These are phyloP conservation scores for Obelidium mucronatum DNA, from an alignment of 192 early-diverging fungal species.

Conservation along the genomic window DNA sequence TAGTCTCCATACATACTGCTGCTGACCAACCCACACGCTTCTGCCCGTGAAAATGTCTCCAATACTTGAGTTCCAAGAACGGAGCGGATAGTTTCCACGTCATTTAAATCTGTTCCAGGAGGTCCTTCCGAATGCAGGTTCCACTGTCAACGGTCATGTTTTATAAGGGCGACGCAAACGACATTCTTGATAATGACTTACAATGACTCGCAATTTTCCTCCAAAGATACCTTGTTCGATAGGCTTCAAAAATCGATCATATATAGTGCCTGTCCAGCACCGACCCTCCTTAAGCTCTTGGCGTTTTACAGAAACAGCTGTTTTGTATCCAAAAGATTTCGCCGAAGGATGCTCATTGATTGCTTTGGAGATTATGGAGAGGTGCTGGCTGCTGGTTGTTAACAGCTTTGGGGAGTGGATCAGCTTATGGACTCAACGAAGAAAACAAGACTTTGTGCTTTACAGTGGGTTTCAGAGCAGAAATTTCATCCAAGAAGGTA, in stretches of 20 bases:
- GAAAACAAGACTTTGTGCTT: no score
- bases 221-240: constrained; percentile 19
- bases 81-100: constrained; percentile 15
- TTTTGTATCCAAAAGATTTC: background rate
- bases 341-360: background rate
- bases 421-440: background rate
- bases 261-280: constrained; percentile 12
- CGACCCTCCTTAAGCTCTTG: constrained; percentile 14
- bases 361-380: background rate
- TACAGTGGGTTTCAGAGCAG: background rate
- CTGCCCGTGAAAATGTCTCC: background rate
- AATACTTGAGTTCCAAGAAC: constrained; percentile 12
- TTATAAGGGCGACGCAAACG: background rate
- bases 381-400: background rate
- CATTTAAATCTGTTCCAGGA: background rate
- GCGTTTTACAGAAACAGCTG: background rate
- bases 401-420: background rate
- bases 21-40: constrained; percentile 10
- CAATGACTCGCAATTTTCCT: constrained; percentile 19
- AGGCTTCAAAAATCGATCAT: constrained; percentile 1
- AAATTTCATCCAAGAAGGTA: background rate
- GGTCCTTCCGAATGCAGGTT: background rate
- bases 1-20: constrained; percentile 16
- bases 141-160: constrained; percentile 1
- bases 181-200: constrained; percentile 2